These are phyloP conservation scores for Ballota nigra DNA, from an alignment of 257 asterid genomes.

Conservation along the genomic window DNA sequence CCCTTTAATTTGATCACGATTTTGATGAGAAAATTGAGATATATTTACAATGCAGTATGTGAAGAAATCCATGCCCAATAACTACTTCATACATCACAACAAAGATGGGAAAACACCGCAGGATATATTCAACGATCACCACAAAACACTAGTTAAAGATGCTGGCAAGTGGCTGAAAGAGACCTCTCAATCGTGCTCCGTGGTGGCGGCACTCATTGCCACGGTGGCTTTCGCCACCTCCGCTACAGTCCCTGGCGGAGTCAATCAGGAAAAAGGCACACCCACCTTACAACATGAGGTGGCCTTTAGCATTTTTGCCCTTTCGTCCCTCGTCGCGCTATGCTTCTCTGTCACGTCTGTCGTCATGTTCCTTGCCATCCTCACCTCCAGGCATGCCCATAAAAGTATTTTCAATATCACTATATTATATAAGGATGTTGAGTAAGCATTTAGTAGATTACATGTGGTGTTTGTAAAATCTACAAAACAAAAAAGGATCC, in stretches of 20 bases:
- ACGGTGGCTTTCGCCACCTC: conserved; percentile 64
- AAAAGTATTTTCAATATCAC: neutral
- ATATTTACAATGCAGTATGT: conserved; percentile 36
- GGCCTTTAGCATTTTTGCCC: conserved; percentile 40
- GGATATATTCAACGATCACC: conserved; percentile 35
- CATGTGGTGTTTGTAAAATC: too few relatives aligned
- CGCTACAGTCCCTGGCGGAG: conserved; percentile 53
- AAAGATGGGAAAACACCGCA: conserved; percentile 26
- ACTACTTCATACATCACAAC: conserved; percentile 36
- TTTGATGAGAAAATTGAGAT: too few relatives aligned
- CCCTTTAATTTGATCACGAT: too few relatives aligned
- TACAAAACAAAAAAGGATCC: too few relatives aligned
- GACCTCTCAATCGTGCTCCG: conserved; percentile 58
- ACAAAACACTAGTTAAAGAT: conserved; percentile 20
- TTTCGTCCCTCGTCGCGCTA: conserved; percentile 47
- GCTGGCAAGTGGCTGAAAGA: conserved; percentile 45
- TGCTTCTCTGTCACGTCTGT: conserved; percentile 53
- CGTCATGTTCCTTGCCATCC: conserved; percentile 52
- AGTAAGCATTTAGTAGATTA: too few relatives aligned
- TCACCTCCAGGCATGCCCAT: conserved; percentile 37
- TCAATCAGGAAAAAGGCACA: conserved; percentile 18
- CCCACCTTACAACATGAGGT: conserved; percentile 32
- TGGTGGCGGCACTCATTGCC: conserved; percentile 63
- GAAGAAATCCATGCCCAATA: conserved; percentile 33
- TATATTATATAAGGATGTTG: too few relatives aligned